Base-by-base conservation (phyloP, 208 protist genomes). In the Trypanosoma conorhini region DNA sequence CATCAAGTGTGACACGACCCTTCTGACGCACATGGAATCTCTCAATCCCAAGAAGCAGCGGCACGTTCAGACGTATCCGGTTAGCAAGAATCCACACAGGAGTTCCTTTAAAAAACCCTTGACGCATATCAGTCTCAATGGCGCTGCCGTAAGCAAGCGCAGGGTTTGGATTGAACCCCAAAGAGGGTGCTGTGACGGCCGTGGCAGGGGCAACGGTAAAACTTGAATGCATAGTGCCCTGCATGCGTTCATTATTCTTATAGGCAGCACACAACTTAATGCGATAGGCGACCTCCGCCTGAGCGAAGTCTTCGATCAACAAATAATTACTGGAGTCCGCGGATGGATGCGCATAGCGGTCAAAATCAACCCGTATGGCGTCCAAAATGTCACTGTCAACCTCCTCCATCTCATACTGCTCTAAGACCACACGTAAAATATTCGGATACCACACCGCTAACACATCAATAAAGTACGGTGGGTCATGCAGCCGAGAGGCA, bases 371-470 rank as follows among this genome's bases (percentile, higher is more conserved):
- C 19, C 57, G 26, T 57, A 72, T 63, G 0, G 67, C 48, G 30
- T 72, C 35, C 8, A 66, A 46, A 58, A 72, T 72, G 33, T 58
- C 59, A 1, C 2, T 44, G 8, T 38, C 48, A 40, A 81, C 42
- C 33, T 67, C 33, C 31, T 51, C 46, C 57, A 74, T 63, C 33
- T 66, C 71, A 62, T 74, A 76, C 17, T 75, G 69, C 58, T 77
- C 64, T 28, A 81, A 26, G 22, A 66, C 67, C 42, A 67, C 58
- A 22, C 72, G 50, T 28, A 70, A 46, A 30, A 70, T 61, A 54
- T 81, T 79, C 12, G 76, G 76, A 56, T 81, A 77, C 55, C 60
- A 79, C 38, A 67, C 66, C 58, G 75, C 76, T 30, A 81, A 59
- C 21, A 79, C 31, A 62, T 81, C 72, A 17, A 78, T 21, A 35